phyloP scores from a whole-genome alignment of 805 yeast genomes.

The Ogataea trehaloabstinens region DNA sequence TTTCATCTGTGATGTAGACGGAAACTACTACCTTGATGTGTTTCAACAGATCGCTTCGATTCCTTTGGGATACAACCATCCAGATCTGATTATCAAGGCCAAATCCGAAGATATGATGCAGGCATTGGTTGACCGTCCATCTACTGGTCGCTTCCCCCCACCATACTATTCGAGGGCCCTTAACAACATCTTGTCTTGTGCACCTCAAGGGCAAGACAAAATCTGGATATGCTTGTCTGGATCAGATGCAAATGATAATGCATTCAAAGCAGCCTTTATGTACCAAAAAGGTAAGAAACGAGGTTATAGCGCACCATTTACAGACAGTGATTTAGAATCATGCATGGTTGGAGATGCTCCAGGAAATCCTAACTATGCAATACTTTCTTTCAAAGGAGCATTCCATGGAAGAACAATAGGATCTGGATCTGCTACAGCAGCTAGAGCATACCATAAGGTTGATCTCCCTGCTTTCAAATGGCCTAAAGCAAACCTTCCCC shows the following conservation, averaged over 20 bases:
- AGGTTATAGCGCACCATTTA: slow-evolving; percentile 58
- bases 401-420: slow-evolving; percentile 97
- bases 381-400: slow-evolving; percentile 80
- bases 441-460: slow-evolving; percentile 92
- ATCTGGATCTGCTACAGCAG: slow-evolving; percentile 84
- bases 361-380: slow-evolving; percentile 84
- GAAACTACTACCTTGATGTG: slow-evolving; percentile 69
- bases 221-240: slow-evolving; percentile 83
- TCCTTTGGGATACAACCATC: slow-evolving; percentile 84
- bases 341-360: slow-evolving; percentile 84
- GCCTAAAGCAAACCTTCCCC: slow-evolving; percentile 94
- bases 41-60: slow-evolving; percentile 85
- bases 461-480: slow-evolving; percentile 92
- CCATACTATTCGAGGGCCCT: slow-evolving; percentile 48
- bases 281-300: slow-evolving; percentile 70
- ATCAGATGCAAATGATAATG: slow-evolving; percentile 86
- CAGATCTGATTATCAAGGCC: slow-evolving; percentile 67
- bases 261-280: slow-evolving; percentile 85
- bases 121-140: slow-evolving; percentile 80
- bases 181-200: slow-evolving; percentile 63
- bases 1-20: slow-evolving; percentile 79
- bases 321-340: slow-evolving; percentile 64
- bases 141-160: slow-evolving; percentile 79
- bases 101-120: slow-evolving; percentile 65
- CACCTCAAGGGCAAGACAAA: slow-evolving; percentile 73